Evolutionary conservation across 352 stramenopile species (phyloP), one percentile per base, ranked within the genome.

Genomic region (Aphanomyces astaci): DNA sequence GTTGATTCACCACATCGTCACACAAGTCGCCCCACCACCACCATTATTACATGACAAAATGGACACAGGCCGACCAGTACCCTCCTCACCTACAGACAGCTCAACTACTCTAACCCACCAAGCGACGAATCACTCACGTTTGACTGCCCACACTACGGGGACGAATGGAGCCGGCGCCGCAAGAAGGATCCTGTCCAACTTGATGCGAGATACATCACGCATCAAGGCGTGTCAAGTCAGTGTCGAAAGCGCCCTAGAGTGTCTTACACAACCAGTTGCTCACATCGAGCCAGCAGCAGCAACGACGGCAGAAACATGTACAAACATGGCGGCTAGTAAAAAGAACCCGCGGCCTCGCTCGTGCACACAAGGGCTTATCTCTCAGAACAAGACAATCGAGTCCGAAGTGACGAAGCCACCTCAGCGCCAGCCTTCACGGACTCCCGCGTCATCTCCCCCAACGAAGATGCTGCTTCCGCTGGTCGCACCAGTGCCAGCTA

Each of bases 131-230:
- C 36, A 15, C 7, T 7, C 7, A 31, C 4, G 31, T 36, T 27
- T 10, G 22, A 32, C 62, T n/a, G 19, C 40, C 10, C 33, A 31
- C 36, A 11, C 52, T 31, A 25, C 27, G 7, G 62, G 13, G 31
- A 39, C 27, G 31, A 13, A 4, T 11, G 19, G 7, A 43, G 36
- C 36, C 36, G 36, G 15, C 36, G 7, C 7, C n/a, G 17, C 45
- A 25, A 65, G 19, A 40, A 45, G 9, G 30, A 57, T 11, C 48
- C 60, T 76, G 11, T 69, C 72, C 7, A 43, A 66, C 5, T 19
- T 31, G 2, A 24, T 70, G 0, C n/a, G 39, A 11, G 73, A 72
- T 30, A 63, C 75, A 3, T 76, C 36, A 15, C 15, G 36, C 9
- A 64, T 64, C 40, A 49, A 64, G 24, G 3, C 30, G n/a, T 64